phyloP scores from a whole-genome alignment of 2,329 filamentous ascomycete species.

The Talaromyces atroroseus region DNA sequence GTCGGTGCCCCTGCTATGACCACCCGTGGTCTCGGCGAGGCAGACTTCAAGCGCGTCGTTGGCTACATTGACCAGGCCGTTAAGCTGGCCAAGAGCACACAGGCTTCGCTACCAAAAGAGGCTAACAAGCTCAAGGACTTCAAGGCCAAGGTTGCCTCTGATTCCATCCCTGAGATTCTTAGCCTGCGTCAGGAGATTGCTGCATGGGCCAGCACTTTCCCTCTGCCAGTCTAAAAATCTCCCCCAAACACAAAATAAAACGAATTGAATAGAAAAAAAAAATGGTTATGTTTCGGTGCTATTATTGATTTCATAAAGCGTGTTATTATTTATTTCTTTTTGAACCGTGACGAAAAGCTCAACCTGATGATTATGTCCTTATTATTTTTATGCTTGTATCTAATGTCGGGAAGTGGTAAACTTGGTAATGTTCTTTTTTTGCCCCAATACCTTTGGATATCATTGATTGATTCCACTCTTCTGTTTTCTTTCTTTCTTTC shows the following conservation, averaged over 20 bases:
- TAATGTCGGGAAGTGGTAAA: constrained; percentile 1
- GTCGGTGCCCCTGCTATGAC: constrained; percentile 98
- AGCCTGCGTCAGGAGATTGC: constrained; percentile 84
- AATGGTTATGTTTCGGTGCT: background rate
- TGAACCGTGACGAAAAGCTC: constrained; percentile 10
- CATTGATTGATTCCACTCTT: background rate
- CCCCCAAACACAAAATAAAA: background rate
- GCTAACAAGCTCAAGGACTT: constrained; percentile 99
- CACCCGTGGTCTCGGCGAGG: constrained; percentile 82
- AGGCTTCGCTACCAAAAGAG: constrained; percentile 81
- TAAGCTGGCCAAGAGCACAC: constrained; percentile 84
- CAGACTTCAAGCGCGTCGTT: constrained; percentile 87
- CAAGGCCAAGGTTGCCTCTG: constrained; percentile 80
- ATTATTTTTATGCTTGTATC: background rate
- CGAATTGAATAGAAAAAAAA: background rate
- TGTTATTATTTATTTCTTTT: background rate
- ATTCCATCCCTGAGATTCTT: constrained; percentile 75
- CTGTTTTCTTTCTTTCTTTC: background rate
- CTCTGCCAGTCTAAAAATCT: constrained; percentile 59
- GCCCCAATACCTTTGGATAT: background rate
- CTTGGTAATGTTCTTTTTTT: constrained; percentile 8
- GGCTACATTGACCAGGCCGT: constrained; percentile 83
- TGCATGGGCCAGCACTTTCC: constrained; percentile 81
- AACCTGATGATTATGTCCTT: constrained; percentile 13
- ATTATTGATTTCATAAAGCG: background rate